These are phyloP conservation scores for Hanseniaspora clermontiae DNA, from an alignment of 805 yeast genomes.

Conservation along the genomic window DNA sequence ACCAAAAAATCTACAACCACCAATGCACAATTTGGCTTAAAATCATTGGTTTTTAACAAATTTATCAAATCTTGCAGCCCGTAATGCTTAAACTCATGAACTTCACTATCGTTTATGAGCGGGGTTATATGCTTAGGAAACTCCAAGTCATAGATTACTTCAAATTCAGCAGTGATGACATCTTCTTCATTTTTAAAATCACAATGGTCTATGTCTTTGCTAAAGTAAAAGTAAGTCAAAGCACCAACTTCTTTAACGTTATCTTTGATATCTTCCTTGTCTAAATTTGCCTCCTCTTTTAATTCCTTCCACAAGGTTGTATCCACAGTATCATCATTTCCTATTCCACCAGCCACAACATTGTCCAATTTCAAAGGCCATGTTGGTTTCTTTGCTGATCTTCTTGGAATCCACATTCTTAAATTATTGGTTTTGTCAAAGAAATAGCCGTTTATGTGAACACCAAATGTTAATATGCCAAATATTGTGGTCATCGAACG, in stretches of 20 bases:
- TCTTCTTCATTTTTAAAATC: conserved; percentile 35
- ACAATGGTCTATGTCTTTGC: conserved; percentile 19
- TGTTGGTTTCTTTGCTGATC: conserved; percentile 69
- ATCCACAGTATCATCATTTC: conserved; percentile 57
- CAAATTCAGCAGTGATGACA: conserved; percentile 80
- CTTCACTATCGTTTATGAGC: conserved; percentile 59
- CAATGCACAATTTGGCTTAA: conserved; percentile 81
- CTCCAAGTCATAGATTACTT: conserved; percentile 61
- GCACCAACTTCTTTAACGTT: conserved; percentile 47
- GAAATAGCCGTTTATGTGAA: conserved; percentile 72
- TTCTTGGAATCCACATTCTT: conserved; percentile 71
- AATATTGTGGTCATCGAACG: conserved; percentile 68
- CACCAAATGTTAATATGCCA: conserved; percentile 85
- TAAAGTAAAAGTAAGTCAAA: conserved; percentile 48
- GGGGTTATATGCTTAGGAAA: conserved; percentile 41
- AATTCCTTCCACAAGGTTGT: conserved; percentile 82
- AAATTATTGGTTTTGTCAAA: conserved; percentile 34
- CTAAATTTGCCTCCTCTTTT: conserved; percentile 80
- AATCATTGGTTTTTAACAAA: conserved; percentile 44
- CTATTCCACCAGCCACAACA: conserved; percentile 91
- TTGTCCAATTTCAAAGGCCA: conserved; percentile 87
- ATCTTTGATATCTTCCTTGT: conserved; percentile 35
- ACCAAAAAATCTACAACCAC: conserved; percentile 73
- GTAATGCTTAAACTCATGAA: conserved; percentile 58
- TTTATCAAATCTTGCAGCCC: conserved; percentile 41